Percentiles rank a stretch among this genome's conserved stretches.
These are phyloP conservation scores for Lyophyllum atratum DNA, from an alignment of 768 basidiomycete species.

Conservation along the genomic window DNA sequence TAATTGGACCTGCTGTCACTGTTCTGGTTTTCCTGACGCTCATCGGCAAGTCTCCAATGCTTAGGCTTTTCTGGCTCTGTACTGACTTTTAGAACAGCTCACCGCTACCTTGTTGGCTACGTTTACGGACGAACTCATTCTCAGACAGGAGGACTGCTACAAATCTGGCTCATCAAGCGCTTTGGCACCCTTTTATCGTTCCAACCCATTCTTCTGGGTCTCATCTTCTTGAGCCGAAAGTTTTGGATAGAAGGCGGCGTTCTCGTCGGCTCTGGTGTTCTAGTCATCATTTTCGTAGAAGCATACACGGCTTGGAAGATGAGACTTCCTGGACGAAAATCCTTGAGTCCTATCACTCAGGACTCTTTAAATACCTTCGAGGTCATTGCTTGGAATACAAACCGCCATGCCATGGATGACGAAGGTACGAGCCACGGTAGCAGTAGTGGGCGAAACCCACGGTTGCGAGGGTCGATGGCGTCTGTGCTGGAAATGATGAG, in stretches of 20 bases:
- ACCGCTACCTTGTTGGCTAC: conserved; percentile 78
- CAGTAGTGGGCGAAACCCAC: conserved; percentile 42
- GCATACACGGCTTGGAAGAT: conserved; percentile 52
- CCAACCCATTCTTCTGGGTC: conserved; percentile 75
- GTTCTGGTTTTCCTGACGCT: conserved; percentile 66
- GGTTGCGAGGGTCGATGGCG: conserved; percentile 72
- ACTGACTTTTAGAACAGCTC: conserved; percentile 45
- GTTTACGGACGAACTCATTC: conserved; percentile 74
- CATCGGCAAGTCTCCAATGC: conserved; percentile 49
- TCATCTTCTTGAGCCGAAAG: conserved; percentile 64
- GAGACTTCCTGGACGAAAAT: conserved; percentile 45
- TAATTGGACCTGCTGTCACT: conserved; percentile 71
- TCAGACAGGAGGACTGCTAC: conserved; percentile 73
- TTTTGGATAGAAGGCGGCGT: conserved; percentile 77
- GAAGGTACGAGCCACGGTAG: conserved; percentile 51
- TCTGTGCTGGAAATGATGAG: conserved; percentile 88
- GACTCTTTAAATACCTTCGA: conserved; percentile 60
- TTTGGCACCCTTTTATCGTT: conserved; percentile 70
- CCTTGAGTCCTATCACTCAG: conserved; percentile 56
- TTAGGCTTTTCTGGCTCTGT: neutral
- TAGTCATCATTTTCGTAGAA: conserved; percentile 63
- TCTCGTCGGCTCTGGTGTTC: conserved; percentile 54
- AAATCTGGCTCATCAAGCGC: conserved; percentile 75
- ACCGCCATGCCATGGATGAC: conserved; percentile 42
- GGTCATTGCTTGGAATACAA: conserved; percentile 40